Base-by-base conservation (phyloP, 768 basidiomycete genomes). In the Paxillus involutus region DNA sequence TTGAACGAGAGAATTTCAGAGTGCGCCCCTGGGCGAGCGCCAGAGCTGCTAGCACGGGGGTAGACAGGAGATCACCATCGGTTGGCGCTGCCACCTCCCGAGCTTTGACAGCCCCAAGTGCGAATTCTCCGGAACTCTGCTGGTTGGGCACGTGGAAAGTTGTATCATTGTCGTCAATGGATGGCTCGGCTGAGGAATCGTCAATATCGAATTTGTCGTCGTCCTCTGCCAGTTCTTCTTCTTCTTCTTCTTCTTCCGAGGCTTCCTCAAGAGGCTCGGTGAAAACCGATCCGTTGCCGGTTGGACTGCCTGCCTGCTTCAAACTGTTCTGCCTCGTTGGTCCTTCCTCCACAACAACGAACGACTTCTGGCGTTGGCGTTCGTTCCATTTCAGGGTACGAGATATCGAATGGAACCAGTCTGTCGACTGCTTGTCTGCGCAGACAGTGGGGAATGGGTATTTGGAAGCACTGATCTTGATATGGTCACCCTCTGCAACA, bases 331-430 rank as follows among this genome's bases (percentile, higher is more conserved):
- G 73, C 59, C 81, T 81, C 14, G 73, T 64, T 1, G 87, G 84
- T 32, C 82, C 85, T 64, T 97, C 95, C 68, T 98, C 97, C 21
- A 99, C 93, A 17, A 99, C 91, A 41, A 98, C 97, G 61, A 98
- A 98, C 6, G 94, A 97, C 69, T 98, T 99, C 68, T 99, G 97
- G 44, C 97, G 84, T 73, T 98, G 94, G 21, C 96, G 85, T 71
- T 99, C 96, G 74, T 99, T 99, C 97, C 97, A 98, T 70, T 98
- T 96, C 46, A 99, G 78, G 9, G 96, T 99, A 21, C 97, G 83
- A 35, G 93, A 92, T 58, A 99, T 98, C 4, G 96, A 83, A 57
- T 93, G 86, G 84, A 99, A 98, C 97, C 97, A 99, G 66, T 99
- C 97, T 3, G 91, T 92, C 17, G 94, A 97, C 67, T 97, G 95